Base-by-base conservation (phyloP, 2,329 filamentous ascomycete genomes). In the Epichloe gansuensis region DNA sequence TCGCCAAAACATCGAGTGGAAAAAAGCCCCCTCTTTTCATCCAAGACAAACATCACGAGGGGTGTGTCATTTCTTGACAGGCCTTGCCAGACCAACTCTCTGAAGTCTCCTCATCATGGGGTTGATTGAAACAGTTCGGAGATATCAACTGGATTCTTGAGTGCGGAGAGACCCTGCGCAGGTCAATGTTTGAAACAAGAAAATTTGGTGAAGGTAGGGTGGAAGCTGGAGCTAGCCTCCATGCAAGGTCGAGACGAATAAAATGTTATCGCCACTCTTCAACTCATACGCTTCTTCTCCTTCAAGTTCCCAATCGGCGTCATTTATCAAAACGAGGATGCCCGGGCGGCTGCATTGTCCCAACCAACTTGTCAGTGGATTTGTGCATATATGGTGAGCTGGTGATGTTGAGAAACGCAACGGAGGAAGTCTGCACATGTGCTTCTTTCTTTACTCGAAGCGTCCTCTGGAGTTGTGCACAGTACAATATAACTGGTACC, bases 291-390 rank as follows among this genome's bases (percentile, higher is more conserved):
- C 78, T 64, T 93, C 89, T 69, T 97, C 91, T 17, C 90, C 93
- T 69, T 97, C 93, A 12, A 98, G 79, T 68, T 97, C 93, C 93
- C 93, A 98, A 67, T 98, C 93, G 27, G 89, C 88, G 61, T 98
- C 93, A 65, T 98, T 98, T 68, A 98, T 95, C 53, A 98, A 76
- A 31, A 96, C 91, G 43, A 98, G 79, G 66, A 98, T 95, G 3
- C 93, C 93, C 5, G 93, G 93, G 50, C 93, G 89, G 55, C 91
- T 97, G 59, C 55, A 47, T 36, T 35, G 27, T 21, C 17, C 31
- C 17, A 42, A 31, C 8, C 21, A 36, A 12, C 4, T 50, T 44
- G 59, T 60, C 54, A 65, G 65, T 58, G 48, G 51, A 46, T 48
- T 5, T 7, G 21, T 15, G 21, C 21, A 23, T 23, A n/a, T 5